Base-by-base conservation (phyloP, 108 stramenopile species). In the Halocafeteria seosinensis region DNA sequence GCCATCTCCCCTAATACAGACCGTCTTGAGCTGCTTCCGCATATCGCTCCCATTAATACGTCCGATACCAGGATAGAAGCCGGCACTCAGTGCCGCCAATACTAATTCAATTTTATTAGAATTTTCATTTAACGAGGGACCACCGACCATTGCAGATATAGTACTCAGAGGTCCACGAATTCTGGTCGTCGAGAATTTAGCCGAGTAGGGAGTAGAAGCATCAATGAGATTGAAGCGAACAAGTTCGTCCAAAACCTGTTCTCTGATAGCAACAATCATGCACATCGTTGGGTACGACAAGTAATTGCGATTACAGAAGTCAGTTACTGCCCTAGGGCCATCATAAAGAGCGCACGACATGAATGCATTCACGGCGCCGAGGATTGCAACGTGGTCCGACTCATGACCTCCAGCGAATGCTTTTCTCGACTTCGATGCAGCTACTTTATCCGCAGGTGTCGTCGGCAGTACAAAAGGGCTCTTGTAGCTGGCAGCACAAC, bases 401-500 rank as follows among this genome's bases (percentile, higher is more conserved):
- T 11, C 2, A 17, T 13, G 1, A 35, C 57, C 57, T 6, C n/a
- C 12, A 1, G 27, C 5, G 34, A 59, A 5, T 17, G 2, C 1
- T 6, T 13, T 35, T 13, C 25, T 4, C 2, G n/a, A 17, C 17
- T 8, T 17, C 13, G 6, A 17, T 11, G 57, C 57, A 11, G 11
- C 11, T 2, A 12, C 57, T 35, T 30, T 8, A 35, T 63, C 55
- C 12, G 63, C 57, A 57, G 32, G 60, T 6, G n/a, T 30, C 42
- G 25, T 59, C 3, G 71, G 65, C 13, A 62, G 50, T 36, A 79
- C 84, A 28, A 75, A 67, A 3, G 77, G 73, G 27, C 79, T 83
- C 27, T 78, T 51, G 50, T 62, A 62, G 0, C 81, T 76, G 33
- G 86, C 71, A 23, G 67, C 59, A 9, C 85, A 82, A 11, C 84